Evolutionary conservation across 2,329 filamentous ascomycete species (phyloP), one percentile per base, ranked within the genome.

Genomic region (Pezizomycotina sp.): DNA sequence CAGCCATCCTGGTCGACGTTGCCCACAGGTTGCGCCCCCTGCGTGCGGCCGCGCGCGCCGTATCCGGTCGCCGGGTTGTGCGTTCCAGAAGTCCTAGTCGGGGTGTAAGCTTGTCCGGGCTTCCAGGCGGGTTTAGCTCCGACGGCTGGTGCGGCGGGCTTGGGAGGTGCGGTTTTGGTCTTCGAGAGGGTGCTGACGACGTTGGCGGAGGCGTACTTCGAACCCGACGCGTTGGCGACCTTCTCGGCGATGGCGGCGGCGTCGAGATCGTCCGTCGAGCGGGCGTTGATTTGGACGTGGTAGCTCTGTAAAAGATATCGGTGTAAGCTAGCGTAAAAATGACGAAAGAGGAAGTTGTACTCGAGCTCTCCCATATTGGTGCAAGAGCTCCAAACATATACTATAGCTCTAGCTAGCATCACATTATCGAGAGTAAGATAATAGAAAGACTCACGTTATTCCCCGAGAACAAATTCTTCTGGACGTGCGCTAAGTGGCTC

Each of bases 221-320:
- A 72, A 43, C 89, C 89, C 27, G 89, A 95, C 18, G 89, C 77
- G 64, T 95, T 84, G 42, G 82, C 72, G 30, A 98, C 82, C 60
- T 93, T 95, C 56, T 89, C 77, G 50, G 95, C 68, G 49, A 98
- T 92, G 39, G 68, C 66, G 53, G 92, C 82, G 23, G 84, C 79
- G 18, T 77, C 81, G 45, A 98, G 70, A 55, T 95, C 84, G 53
- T 71, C 70, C 46, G 92, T 82, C 45, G 84, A 91, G 43, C 89
- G 80, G 42, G 89, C 89, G 34, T 84, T 95, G 51, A 98, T 79
- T 62, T 98, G 86, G 41, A 98, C 83, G 57, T 98, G 89, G 58
- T 95, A 98, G 48, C 89, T 83, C 67, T 72, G 49, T 9, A 25
- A 31, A 38, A 34, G 22, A 37, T 18, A 42, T 13, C 20, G n/a